Conservation (phyloP, 768 basidiomycete species). For the Termitomyces sp. region DNA sequence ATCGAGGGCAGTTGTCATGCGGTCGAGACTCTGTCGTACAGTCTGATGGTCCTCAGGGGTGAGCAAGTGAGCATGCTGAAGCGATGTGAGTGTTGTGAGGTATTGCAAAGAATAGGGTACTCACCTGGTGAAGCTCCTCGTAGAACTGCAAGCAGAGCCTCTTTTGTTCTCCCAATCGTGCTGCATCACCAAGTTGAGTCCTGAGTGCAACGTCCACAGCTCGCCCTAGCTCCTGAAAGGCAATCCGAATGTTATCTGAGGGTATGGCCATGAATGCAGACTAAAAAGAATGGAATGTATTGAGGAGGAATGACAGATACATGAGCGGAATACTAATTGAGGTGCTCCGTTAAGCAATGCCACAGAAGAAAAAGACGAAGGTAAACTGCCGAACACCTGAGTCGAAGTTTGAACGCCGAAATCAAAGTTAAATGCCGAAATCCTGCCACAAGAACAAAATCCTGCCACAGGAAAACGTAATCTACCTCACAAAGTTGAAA, state of each 20-base stretch:
- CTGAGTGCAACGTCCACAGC: constrained; percentile 8
- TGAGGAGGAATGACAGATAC: no score
- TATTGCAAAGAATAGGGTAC: neutral
- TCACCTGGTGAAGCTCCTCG: neutral
- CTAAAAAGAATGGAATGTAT: no score
- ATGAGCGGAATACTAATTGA: no score
- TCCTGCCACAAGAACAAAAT: no score
- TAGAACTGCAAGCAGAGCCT: constrained; percentile 14
- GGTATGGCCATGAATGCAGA: constrained; percentile 1
- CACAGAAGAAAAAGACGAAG: no score
- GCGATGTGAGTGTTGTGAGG: neutral
- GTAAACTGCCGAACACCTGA: no score
- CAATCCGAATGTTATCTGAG: constrained; percentile 10
- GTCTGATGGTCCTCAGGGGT: neutral
- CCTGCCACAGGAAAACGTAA: no score
- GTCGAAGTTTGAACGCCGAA: no score
- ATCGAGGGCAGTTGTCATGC: neutral
- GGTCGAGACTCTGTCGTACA: neutral
- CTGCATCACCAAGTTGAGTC: constrained; percentile 18
- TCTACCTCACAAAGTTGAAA: no score
- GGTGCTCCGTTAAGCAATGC: no score
- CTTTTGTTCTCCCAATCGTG: constrained; percentile 13
- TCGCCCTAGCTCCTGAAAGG: constrained; percentile 7
- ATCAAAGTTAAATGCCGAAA: no score
- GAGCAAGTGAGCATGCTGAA: neutral